phyloP scores from a whole-genome alignment of 2,329 filamentous ascomycete species.

The Phialophora tarda region DNA sequence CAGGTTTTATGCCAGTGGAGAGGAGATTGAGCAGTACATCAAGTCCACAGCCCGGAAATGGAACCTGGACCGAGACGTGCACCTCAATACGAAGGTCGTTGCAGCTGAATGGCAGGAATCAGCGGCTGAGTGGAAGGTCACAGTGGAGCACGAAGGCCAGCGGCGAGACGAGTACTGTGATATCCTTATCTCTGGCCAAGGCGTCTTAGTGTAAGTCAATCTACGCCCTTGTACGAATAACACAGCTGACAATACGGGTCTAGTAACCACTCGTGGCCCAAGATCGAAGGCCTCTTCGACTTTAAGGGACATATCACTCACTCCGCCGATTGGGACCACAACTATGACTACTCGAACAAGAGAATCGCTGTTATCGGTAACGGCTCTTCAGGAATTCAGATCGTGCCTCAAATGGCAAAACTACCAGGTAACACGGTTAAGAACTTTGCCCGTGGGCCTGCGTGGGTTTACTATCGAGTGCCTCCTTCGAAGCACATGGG shows the following conservation, averaged over 20 bases:
- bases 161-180: conserved; percentile 46
- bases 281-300: conserved; percentile 38
- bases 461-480: conserved; percentile 44
- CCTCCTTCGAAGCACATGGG: conserved; percentile 33
- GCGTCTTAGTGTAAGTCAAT: conserved; percentile 57
- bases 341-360: conserved; percentile 40
- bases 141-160: conserved; percentile 21
- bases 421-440: conserved; percentile 38
- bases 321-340: conserved; percentile 41
- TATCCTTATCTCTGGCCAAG: conserved; percentile 63
- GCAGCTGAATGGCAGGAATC: background rate
- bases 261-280: conserved; percentile 41
- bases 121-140: conserved; percentile 7
- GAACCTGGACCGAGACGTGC: no score
- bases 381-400: conserved; percentile 49
- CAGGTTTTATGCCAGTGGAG: no score
- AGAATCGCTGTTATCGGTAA: conserved; percentile 43
- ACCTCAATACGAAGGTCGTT: no score
- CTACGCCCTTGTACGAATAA: no score
- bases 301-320: conserved; percentile 42
- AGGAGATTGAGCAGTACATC: no score
- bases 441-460: conserved; percentile 44
- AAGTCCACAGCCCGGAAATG: no score
- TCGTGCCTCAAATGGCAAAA: conserved; percentile 42
- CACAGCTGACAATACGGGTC: no score